A percentile compares a stretch with the other conserved stretches of the same genome.
Conservation (phyloP, 805 yeast genomes). For the Myxozyma monticola region DNA sequence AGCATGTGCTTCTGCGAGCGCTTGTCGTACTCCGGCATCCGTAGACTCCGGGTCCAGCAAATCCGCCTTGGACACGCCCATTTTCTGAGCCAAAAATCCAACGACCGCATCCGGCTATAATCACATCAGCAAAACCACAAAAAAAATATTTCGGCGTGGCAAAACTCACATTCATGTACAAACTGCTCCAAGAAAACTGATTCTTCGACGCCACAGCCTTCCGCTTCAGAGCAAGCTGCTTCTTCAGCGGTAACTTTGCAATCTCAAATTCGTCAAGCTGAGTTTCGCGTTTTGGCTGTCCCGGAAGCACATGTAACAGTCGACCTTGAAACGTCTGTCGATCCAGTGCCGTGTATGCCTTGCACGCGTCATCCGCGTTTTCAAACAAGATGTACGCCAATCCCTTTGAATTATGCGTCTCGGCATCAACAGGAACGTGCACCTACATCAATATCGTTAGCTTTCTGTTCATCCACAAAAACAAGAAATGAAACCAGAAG, state of each 20-base stretch:
- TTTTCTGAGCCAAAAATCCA: conserved; percentile 78
- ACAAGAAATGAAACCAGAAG: neutral
- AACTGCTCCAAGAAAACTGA: conserved; percentile 93
- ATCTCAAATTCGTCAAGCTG: conserved; percentile 86
- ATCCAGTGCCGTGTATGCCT: conserved; percentile 73
- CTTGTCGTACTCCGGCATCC: conserved; percentile 91
- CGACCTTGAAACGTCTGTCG: conserved; percentile 93
- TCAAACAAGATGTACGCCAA: conserved; percentile 79
- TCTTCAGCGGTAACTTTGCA: conserved; percentile 86
- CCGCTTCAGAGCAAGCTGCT: conserved; percentile 80
- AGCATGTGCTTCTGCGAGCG: conserved; percentile 95
- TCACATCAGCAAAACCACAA: neutral
- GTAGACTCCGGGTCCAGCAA: conserved; percentile 85
- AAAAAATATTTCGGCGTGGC: neutral
- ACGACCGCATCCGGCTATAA: conserved; percentile 90
- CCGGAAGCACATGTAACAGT: conserved; percentile 84
- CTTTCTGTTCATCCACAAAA: neutral
- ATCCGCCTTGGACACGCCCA: conserved; percentile 81
- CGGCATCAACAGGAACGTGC: conserved; percentile 86
- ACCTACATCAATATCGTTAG: conserved; percentile 42
- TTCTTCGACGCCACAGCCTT: conserved; percentile 81
- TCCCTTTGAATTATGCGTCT: conserved; percentile 89
- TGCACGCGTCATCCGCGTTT: conserved; percentile 69
- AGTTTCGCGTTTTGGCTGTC: conserved; percentile 76
- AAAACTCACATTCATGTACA: conserved; percentile 86